phyloP scores from a whole-genome alignment of 164 flowering plant genomes.

The grape (Vitis vinifera) region DNA sequence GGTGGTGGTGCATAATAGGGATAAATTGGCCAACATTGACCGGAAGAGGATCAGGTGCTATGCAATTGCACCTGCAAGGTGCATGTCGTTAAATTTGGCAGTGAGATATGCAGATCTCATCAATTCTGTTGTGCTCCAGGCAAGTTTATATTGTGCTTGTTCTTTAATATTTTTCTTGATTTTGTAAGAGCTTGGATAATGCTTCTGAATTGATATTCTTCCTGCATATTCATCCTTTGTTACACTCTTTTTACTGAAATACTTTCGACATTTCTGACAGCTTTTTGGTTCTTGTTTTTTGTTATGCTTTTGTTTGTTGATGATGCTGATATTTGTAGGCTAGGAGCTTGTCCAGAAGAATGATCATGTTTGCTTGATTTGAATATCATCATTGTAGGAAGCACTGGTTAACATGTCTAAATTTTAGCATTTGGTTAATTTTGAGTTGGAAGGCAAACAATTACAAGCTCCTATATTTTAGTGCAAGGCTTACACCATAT shows the following conservation, averaged over 20 bases:
- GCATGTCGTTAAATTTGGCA: constrained; percentile 74
- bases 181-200: not conserved
- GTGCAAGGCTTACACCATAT: too few species aligned
- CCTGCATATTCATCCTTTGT: too few species aligned
- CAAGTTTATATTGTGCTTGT: constrained; percentile 16
- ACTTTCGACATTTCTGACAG: not conserved
- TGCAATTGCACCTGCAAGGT: constrained; percentile 79
- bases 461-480: too few species aligned
- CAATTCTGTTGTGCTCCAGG: constrained; percentile 78
- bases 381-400: not conserved
- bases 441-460: too few species aligned
- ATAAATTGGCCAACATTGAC: constrained; percentile 50
- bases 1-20: constrained; percentile 50
- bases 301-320: not conserved
- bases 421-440: too few species aligned
- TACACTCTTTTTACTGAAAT: not conserved
- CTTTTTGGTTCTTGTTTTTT: not conserved
- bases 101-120: constrained; percentile 80
- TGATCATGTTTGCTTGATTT: too few species aligned
- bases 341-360: not conserved
- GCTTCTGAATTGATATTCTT: not conserved
- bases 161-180: not conserved
- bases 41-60: constrained; percentile 55
- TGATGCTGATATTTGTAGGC: not conserved
- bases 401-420: not conserved